phyloP scores from a whole-genome alignment of 495 filamentous ascomycete species.

The Cercophora scortea region DNA sequence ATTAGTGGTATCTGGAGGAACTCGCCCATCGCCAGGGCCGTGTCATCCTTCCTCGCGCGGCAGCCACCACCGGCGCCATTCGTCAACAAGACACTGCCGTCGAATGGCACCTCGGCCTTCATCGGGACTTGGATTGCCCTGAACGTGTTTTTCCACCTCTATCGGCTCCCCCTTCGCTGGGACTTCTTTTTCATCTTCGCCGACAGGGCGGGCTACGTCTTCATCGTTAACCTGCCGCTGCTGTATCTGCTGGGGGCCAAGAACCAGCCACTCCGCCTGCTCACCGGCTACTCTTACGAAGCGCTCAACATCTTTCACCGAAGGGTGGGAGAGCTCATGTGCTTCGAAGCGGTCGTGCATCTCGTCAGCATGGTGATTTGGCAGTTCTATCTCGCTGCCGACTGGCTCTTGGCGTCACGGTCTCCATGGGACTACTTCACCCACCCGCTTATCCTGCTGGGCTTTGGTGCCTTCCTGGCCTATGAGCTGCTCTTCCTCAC shows the following conservation, averaged over 20 bases:
- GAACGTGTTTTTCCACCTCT: slow-evolving; percentile 50
- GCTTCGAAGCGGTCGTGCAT: slow-evolving; percentile 27
- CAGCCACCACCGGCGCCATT: slow-evolving; percentile 48
- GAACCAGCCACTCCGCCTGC: slow-evolving; percentile 49
- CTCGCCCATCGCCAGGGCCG: background rate
- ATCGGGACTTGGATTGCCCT: slow-evolving; percentile 41
- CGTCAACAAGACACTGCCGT: slow-evolving; percentile 45
- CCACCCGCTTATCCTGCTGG: slow-evolving; percentile 24
- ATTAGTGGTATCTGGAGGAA: background rate
- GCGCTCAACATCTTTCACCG: slow-evolving; percentile 55
- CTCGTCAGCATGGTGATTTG: slow-evolving; percentile 35
- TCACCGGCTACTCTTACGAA: slow-evolving; percentile 58
- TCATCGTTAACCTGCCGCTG: slow-evolving; percentile 48
- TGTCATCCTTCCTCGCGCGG: slow-evolving; percentile 35
- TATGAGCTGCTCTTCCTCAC: slow-evolving; percentile 53
- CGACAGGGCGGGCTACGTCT: slow-evolving; percentile 47
- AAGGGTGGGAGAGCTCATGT: slow-evolving; percentile 14
- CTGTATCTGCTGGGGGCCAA: slow-evolving; percentile 57
- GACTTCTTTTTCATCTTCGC: slow-evolving; percentile 46
- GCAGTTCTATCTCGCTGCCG: slow-evolving; percentile 24
- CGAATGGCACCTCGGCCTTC: slow-evolving; percentile 44
- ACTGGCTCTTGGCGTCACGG: slow-evolving; percentile 15
- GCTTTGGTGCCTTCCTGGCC: slow-evolving; percentile 36
- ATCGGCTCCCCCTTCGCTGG: slow-evolving; percentile 33
- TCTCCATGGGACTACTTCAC: slow-evolving; percentile 14